phyloP scores from a whole-genome alignment of 495 filamentous ascomycete genomes.

The Neurospora sp. region DNA sequence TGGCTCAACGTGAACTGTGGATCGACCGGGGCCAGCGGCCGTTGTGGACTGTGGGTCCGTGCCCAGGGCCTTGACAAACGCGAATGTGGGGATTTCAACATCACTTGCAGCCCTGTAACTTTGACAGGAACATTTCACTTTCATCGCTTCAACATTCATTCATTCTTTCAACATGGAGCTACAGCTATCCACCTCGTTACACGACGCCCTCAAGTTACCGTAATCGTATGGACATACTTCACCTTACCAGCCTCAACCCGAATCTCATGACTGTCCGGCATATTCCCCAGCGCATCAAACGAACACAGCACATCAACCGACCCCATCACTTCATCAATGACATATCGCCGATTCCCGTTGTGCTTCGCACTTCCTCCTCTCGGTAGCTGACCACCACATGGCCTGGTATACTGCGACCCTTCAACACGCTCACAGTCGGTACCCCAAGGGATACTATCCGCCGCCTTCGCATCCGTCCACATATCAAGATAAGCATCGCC shows the following conservation, averaged over 20 bases:
- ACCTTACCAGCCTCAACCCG: conserved; percentile 33
- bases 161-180: neutral
- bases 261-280: conserved; percentile 40
- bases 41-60: neutral
- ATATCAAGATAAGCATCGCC: conserved; percentile 41
- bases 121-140: neutral
- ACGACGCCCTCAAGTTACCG: conserved; percentile 5
- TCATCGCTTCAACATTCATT: neutral
- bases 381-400: conserved; percentile 30
- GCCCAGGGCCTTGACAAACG: neutral
- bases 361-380: conserved; percentile 26
- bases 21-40: neutral
- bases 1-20: neutral
- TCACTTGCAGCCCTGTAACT: neutral
- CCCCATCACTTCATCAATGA: conserved; percentile 40
- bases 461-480: conserved; percentile 37
- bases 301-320: conserved; percentile 38
- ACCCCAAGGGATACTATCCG: conserved; percentile 36
- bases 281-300: conserved; percentile 33
- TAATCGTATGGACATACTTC: conserved; percentile 38
- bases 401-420: conserved; percentile 27
- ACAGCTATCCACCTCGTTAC: neutral
- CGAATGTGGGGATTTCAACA: neutral
- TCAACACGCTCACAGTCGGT: conserved; percentile 39
- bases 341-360: conserved; percentile 37